Percentiles rank a stretch among this genome's conserved stretches.
phyloP scores from a whole-genome alignment of 352 stramenopile species.

The Lagenidium giganteum region DNA sequence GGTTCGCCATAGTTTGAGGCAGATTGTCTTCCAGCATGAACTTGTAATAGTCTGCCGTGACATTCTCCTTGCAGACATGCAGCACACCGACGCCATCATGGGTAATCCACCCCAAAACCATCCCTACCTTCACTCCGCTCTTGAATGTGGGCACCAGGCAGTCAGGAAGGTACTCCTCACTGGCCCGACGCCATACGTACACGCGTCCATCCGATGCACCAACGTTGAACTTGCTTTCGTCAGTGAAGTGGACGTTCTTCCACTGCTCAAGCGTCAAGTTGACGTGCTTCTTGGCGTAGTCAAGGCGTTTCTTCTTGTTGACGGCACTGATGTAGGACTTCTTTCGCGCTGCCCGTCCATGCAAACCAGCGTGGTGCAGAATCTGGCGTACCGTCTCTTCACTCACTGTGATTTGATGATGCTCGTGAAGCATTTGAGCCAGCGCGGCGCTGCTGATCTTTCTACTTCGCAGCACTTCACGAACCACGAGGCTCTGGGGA shows the following conservation, averaged over 20 bases:
- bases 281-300: background rate
- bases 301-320: background rate
- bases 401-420: too few species aligned
- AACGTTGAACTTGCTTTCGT: slow-evolving; percentile 2
- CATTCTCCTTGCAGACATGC: background rate
- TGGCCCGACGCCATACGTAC: slow-evolving; percentile 1
- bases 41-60: background rate
- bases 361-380: background rate
- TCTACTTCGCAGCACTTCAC: too few species aligned
- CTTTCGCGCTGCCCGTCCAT: slow-evolving; percentile 1
- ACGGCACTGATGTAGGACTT: background rate
- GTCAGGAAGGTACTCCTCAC: slow-evolving; percentile 1
- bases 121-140: background rate
- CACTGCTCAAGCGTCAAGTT: background rate
- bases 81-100: background rate
- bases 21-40: background rate
- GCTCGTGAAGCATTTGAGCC: too few species aligned
- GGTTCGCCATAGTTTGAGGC: too few species aligned
- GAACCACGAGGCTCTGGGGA: too few species aligned
- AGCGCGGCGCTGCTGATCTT: too few species aligned
- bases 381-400: slow-evolving; percentile 1
- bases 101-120: slow-evolving; percentile 1
- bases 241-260: background rate
- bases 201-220: background rate
- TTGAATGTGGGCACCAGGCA: slow-evolving; percentile 3